phyloP scores from a whole-genome alignment of 805 yeast species.

The Spathaspora boniae region DNA sequence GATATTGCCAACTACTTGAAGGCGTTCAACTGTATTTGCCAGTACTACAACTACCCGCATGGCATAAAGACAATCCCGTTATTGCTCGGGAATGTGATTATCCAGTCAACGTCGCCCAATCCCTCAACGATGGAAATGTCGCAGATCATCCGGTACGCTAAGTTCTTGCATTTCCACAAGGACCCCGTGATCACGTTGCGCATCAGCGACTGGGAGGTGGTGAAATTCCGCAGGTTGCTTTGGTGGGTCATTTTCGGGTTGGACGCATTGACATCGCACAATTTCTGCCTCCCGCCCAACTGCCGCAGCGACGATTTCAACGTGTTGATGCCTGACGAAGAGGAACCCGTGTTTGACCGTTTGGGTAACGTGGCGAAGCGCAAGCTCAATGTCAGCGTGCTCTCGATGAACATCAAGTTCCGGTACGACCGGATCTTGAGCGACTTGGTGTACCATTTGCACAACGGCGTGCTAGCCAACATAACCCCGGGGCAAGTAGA shows the following conservation, averaged over 20 bases:
- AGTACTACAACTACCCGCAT: constrained; percentile 49
- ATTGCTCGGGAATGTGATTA: constrained; percentile 46
- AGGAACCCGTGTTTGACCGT: constrained; percentile 31
- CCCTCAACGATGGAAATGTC: constrained; percentile 56
- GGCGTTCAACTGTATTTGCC: constrained; percentile 48
- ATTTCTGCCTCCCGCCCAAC: constrained; percentile 52
- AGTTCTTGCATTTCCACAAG: constrained; percentile 52
- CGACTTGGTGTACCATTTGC: constrained; percentile 48
- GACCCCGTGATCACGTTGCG: constrained; percentile 56
- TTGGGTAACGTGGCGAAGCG: constrained; percentile 27
- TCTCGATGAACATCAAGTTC: constrained; percentile 53
- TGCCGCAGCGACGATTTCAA: constrained; percentile 52
- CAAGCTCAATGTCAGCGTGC: constrained; percentile 40
- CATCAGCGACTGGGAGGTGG: constrained; percentile 43
- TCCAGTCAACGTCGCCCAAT: constrained; percentile 52
- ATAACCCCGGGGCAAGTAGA: constrained; percentile 41
- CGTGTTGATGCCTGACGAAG: constrained; percentile 52
- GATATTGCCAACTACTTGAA: constrained; percentile 49
- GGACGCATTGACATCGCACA: constrained; percentile 55
- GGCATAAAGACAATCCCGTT: constrained; percentile 41
- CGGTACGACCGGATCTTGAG: constrained; percentile 49
- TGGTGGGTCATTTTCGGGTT: constrained; percentile 68
- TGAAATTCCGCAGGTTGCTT: constrained; percentile 52
- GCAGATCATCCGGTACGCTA: constrained; percentile 53
- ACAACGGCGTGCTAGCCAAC: constrained; percentile 45